Percentiles rank a stretch among this genome's conserved stretches.
Evolutionary conservation across 1,284 basidiomycete genomes (phyloP).

Genomic region (Fomes fomentarius): DNA sequence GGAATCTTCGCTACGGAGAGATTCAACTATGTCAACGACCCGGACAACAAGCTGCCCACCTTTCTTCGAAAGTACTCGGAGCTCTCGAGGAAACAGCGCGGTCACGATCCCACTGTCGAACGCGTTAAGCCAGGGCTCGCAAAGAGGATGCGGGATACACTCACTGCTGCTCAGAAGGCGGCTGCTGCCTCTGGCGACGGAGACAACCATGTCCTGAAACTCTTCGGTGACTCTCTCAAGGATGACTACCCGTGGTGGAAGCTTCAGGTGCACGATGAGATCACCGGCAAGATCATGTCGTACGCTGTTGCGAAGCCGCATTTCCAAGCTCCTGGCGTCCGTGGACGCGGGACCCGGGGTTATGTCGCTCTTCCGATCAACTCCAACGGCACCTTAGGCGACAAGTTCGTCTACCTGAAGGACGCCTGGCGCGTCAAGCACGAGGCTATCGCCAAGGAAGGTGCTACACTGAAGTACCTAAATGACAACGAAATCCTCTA

Average conservation of each 20-base stretch:
- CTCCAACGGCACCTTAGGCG: background rate
- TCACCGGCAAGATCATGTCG: no score
- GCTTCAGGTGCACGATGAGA: no score
- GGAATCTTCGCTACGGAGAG: conserved; percentile 6
- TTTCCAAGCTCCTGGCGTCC: background rate
- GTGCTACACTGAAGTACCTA: background rate
- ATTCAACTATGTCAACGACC: conserved; percentile 5
- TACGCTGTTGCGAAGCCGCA: conserved; percentile 7
- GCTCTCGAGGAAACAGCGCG: no score
- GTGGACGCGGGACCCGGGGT: conserved; percentile 9
- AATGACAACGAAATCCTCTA: background rate
- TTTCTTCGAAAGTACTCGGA: conserved; percentile 2
- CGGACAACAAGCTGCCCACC: background rate
- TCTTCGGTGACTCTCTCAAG: no score
- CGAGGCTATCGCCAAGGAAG: conserved; percentile 1
- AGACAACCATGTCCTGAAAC: no score
- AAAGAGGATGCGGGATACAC: no score
- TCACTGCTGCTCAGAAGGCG: no score
- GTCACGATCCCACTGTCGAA: no score
- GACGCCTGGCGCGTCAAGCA: conserved; percentile 7
- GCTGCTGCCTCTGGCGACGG: no score
- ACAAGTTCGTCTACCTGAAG: conserved; percentile 6
- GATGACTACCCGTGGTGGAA: no score
- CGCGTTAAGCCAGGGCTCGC: no score
- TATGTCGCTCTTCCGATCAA: conserved; percentile 10